A percentile compares a stretch with the other conserved stretches of the same genome.
phyloP scores from a whole-genome alignment of 78 protist species.

The Salpingoeca rosetta region DNA sequence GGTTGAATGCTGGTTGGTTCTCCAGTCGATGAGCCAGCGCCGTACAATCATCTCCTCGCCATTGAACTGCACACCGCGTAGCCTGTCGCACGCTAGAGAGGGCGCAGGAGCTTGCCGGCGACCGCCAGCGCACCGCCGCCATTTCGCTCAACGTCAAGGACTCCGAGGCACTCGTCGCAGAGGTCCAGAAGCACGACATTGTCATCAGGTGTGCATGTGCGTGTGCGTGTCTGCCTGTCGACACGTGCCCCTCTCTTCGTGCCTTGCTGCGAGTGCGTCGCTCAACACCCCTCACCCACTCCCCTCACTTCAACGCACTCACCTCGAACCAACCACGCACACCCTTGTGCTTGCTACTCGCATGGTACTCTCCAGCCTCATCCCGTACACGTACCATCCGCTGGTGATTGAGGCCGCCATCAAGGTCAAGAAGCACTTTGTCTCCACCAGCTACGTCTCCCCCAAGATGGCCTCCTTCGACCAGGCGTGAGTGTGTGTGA shows the following conservation, averaged over 20 bases:
- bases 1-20: background rate
- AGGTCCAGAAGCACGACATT: slow-evolving; percentile 13
- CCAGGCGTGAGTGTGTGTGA: slow-evolving; percentile 16
- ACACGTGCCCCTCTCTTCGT: background rate
- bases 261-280: background rate
- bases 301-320: background rate
- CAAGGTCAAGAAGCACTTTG: slow-evolving; percentile 24
- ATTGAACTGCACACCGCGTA: background rate
- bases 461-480: slow-evolving; percentile 21
- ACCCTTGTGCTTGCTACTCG: background rate
- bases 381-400: slow-evolving; percentile 31
- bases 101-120: slow-evolving; percentile 4
- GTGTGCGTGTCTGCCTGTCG: background rate
- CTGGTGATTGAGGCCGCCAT: slow-evolving; percentile 11
- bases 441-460: slow-evolving; percentile 26
- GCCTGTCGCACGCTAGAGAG: slow-evolving; percentile 8
- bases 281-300: background rate
- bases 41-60: background rate
- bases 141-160: background rate
- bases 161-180: background rate
- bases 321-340: background rate
- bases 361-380: slow-evolving; percentile 22
- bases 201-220: slow-evolving; percentile 3
- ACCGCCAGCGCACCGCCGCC: background rate
- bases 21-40: background rate